Percentiles rank a stretch among this genome's conserved stretches.
phyloP scores from a whole-genome alignment of 2,329 filamentous ascomycete species.

The Ophiostoma sp. region DNA sequence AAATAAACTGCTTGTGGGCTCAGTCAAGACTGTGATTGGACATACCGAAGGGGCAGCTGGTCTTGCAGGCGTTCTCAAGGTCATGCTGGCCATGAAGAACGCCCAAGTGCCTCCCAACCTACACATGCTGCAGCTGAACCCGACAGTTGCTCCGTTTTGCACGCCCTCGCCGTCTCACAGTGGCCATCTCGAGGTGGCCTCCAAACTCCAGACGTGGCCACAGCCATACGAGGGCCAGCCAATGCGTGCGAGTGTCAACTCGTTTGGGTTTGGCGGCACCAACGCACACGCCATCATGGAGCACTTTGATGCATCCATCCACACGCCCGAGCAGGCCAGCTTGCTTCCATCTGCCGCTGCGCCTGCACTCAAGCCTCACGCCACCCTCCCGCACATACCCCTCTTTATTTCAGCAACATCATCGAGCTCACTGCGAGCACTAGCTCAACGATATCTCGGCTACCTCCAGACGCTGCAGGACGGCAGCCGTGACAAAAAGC shows the following conservation, averaged over 20 bases:
- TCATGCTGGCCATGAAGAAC: conserved; percentile 40
- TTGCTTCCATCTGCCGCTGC: neutral
- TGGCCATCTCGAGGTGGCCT: conserved; percentile 36
- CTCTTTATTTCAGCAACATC: conserved; percentile 18
- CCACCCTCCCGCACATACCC: conserved; percentile 13
- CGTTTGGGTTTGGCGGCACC: conserved; percentile 43
- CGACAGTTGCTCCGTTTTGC: conserved; percentile 37
- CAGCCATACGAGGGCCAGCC: conserved; percentile 36
- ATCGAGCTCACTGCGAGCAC: conserved; percentile 2
- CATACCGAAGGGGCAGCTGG: conserved; percentile 49
- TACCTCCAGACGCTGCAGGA: conserved; percentile 9
- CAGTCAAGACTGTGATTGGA: conserved; percentile 43
- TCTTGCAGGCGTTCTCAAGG: conserved; percentile 45
- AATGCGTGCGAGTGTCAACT: conserved; percentile 44
- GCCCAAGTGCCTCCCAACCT: conserved; percentile 41
- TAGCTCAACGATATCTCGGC: neutral
- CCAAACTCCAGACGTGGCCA: conserved; percentile 27
- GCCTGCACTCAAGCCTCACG: conserved; percentile 17
- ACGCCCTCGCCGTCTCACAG: conserved; percentile 32
- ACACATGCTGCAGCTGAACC: conserved; percentile 40
- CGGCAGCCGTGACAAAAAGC: conserved; percentile 24
- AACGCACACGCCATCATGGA: conserved; percentile 45
- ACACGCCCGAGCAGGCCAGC: conserved; percentile 31
- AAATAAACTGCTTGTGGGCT: conserved; percentile 36
- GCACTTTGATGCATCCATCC: conserved; percentile 37